Evolutionary conservation across 257 asterid genomes (phyloP).

Genomic region (Agastache rugosa): DNA sequence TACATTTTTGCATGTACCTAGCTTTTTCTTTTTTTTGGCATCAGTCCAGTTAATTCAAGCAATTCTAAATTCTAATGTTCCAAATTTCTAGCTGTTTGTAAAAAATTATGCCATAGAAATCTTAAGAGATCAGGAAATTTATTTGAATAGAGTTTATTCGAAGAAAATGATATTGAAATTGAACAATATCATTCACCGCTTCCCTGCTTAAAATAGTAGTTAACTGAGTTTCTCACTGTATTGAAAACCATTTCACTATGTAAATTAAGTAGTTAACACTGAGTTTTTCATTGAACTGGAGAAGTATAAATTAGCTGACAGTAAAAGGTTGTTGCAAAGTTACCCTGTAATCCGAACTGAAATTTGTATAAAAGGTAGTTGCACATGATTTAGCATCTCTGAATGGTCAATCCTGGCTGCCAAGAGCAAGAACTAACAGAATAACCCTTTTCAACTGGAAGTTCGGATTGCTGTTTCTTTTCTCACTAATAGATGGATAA

Average conservation of each 20-base stretch:
- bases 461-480: too few species aligned
- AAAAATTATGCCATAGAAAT: neutral
- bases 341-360: too few species aligned
- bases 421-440: too few species aligned
- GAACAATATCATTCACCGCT: constrained; percentile 5
- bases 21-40: neutral
- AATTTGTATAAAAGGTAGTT: too few species aligned
- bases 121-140: constrained; percentile 7
- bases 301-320: too few species aligned
- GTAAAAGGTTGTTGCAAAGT: too few species aligned
- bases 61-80: constrained; percentile 5
- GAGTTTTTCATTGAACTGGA: neutral
- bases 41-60: neutral
- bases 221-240: too few species aligned
- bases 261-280: neutral
- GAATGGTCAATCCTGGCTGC: too few species aligned
- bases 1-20: constrained; percentile 21
- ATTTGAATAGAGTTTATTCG: neutral
- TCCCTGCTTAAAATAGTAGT: neutral
- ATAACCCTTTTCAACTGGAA: too few species aligned
- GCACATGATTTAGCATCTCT: too few species aligned
- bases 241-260: too few species aligned
- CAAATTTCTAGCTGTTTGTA: neutral
- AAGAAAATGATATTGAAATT: constrained; percentile 12
- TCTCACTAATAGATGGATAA: too few species aligned